A percentile compares a stretch with the other conserved stretches of the same genome.
Evolutionary conservation across 176 grass and related monocot species (phyloP).

Genomic region (Rhipidocladum racemiflorum): DNA sequence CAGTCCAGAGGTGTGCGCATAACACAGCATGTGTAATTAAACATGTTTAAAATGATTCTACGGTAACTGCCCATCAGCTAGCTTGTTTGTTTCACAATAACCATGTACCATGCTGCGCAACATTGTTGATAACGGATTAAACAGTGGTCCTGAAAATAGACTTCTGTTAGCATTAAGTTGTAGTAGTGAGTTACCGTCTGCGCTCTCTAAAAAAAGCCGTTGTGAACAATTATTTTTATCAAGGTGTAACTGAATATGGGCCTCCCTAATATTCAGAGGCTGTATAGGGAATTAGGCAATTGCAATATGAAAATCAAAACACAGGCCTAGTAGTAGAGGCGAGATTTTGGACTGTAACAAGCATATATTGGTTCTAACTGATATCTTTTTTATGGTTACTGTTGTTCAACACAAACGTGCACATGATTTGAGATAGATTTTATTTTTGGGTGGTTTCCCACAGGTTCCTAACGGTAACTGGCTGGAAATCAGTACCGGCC

Average conservation of each 20-base stretch:
- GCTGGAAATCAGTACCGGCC: not conserved
- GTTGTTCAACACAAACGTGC: not conserved
- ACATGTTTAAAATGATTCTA: not conserved
- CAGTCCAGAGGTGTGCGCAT: too few relatives aligned
- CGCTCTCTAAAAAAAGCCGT: not conserved
- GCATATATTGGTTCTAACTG: not conserved
- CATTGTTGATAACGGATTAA: not conserved
- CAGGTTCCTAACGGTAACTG: not conserved
- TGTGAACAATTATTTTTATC: not conserved
- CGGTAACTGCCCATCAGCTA: not conserved
- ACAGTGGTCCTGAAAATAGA: not conserved
- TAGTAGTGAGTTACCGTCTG: not conserved
- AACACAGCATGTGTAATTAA: not conserved
- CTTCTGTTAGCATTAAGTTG: not conserved
- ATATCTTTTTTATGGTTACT: not conserved
- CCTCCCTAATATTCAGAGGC: not conserved
- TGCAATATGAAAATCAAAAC: not conserved
- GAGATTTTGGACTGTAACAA: not conserved
- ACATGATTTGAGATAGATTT: constrained; percentile 1
- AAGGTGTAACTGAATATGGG: not conserved
- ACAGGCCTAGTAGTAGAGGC: not conserved
- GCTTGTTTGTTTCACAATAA: not conserved
- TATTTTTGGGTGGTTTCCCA: constrained; percentile 18
- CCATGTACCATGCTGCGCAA: not conserved
- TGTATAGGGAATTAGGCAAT: not conserved